phyloP scores from a whole-genome alignment of 495 filamentous ascomycete species.

The Sordaria brevicollis region DNA sequence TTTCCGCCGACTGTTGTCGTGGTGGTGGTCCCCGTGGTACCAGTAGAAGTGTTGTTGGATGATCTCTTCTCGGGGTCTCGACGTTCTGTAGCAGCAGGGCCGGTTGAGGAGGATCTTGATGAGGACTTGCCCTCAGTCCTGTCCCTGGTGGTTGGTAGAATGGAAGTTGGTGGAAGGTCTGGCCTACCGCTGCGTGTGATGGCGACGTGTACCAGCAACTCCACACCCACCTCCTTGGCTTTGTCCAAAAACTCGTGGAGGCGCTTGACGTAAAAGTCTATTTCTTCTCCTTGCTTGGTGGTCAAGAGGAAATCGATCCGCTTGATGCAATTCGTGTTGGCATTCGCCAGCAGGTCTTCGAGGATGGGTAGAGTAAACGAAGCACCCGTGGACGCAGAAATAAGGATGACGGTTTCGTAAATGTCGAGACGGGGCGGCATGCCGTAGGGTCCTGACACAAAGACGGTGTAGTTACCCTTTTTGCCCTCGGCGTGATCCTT shows the following conservation, averaged over 20 bases:
- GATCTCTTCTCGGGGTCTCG: conserved; percentile 14
- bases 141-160: neutral
- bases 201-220: conserved; percentile 35
- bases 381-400: conserved; percentile 48
- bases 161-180: neutral
- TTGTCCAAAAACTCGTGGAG: conserved; percentile 47
- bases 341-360: conserved; percentile 39
- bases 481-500: conserved; percentile 29
- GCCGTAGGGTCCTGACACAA: conserved; percentile 50
- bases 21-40: no score
- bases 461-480: conserved; percentile 30
- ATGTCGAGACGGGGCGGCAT: conserved; percentile 42
- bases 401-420: conserved; percentile 49
- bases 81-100: no score
- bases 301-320: conserved; percentile 64
- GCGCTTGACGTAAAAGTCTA: conserved; percentile 57
- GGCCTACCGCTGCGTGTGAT: conserved; percentile 39
- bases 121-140: neutral
- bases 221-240: conserved; percentile 36
- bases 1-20: conserved; percentile 6
- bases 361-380: conserved; percentile 47
- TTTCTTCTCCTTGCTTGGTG: conserved; percentile 55
- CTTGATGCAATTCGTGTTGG: conserved; percentile 44
- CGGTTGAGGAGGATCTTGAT: conserved; percentile 8
- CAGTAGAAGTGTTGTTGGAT: no score